Evolutionary conservation across 352 stramenopile genomes (phyloP).

Genomic region (Globisporangium rhizosaccharum): DNA sequence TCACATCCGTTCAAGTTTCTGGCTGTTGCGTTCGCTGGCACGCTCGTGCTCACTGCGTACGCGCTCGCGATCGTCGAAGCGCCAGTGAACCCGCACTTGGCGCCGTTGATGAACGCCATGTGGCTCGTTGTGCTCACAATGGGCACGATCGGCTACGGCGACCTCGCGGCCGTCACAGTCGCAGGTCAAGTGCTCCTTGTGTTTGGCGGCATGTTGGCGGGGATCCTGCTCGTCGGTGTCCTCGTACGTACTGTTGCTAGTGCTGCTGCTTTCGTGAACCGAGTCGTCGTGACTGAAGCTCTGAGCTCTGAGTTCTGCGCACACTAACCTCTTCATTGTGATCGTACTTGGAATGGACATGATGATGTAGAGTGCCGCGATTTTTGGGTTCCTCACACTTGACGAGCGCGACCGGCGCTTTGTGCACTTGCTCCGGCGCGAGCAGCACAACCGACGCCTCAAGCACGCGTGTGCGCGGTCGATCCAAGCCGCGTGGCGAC

Average conservation of each 20-base stretch:
- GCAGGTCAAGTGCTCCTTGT: slow-evolving; percentile 55
- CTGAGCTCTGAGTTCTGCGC: too few relatives aligned
- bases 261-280: not conserved
- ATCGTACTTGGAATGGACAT: too few relatives aligned
- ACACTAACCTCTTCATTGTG: not conserved
- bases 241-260: slow-evolving; percentile 30
- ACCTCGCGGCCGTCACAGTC: slow-evolving; percentile 48
- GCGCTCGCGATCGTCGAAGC: slow-evolving; percentile 61
- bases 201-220: slow-evolving; percentile 57
- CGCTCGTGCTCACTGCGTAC: slow-evolving; percentile 54
- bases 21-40: slow-evolving; percentile 27
- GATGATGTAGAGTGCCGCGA: slow-evolving; percentile 41
- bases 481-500: slow-evolving; percentile 57
- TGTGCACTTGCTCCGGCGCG: slow-evolving; percentile 37
- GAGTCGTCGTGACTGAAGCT: too few relatives aligned
- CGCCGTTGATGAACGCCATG: slow-evolving; percentile 46
- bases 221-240: slow-evolving; percentile 65
- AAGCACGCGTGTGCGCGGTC: slow-evolving; percentile 44
- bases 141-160: slow-evolving; percentile 72
- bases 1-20: slow-evolving; percentile 64
- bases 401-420: slow-evolving; percentile 57
- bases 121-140: slow-evolving; percentile 77
- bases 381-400: slow-evolving; percentile 55
- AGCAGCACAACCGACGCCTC: slow-evolving; percentile 36
- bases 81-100: slow-evolving; percentile 57